phyloP scores from a whole-genome alignment of 163 green algal genomes.

The Prototheca cutis region DNA sequence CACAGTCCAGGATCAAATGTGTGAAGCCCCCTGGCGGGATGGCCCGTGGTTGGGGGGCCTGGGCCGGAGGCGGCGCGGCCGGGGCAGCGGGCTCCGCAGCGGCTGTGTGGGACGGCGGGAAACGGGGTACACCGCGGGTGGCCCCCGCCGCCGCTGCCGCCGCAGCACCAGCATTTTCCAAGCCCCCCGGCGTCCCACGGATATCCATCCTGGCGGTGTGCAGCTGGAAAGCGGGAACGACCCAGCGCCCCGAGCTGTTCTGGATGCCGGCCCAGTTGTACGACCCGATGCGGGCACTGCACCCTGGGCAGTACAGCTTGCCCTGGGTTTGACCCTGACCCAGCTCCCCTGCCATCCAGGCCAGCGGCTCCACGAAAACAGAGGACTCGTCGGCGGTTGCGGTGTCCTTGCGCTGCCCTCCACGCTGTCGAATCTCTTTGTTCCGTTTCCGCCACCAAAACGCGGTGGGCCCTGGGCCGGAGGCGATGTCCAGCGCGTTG shows the following conservation, averaged over 20 bases:
- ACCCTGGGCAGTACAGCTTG: constrained; percentile 83
- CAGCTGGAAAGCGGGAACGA: constrained; percentile 74
- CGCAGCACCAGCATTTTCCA: no score
- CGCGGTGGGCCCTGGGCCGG: constrained; percentile 16
- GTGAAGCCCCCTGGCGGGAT: no score
- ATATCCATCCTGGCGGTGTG: constrained; percentile 55
- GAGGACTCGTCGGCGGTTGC: not conserved
- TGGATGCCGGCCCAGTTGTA: constrained; percentile 84
- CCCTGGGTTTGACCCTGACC: constrained; percentile 45
- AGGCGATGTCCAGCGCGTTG: constrained; percentile 45
- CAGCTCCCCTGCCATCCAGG: constrained; percentile 61
- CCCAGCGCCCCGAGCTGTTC: constrained; percentile 53
- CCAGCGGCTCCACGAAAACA: constrained; percentile 72
- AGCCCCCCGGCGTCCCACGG: no score
- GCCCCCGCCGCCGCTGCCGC: not conserved
- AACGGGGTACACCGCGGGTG: not conserved
- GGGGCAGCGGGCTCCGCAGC: not conserved
- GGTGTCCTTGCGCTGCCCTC: constrained; percentile 4
- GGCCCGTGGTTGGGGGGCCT: no score
- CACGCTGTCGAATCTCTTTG: no score
- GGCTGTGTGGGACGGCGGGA: not conserved
- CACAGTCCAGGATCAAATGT: constrained; percentile 66
- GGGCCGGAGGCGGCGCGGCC: no score
- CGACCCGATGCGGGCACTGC: constrained; percentile 54
- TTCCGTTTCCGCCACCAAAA: constrained; percentile 29